Conservation (phyloP, 768 basidiomycete species). For the Serendipita sp. region DNA sequence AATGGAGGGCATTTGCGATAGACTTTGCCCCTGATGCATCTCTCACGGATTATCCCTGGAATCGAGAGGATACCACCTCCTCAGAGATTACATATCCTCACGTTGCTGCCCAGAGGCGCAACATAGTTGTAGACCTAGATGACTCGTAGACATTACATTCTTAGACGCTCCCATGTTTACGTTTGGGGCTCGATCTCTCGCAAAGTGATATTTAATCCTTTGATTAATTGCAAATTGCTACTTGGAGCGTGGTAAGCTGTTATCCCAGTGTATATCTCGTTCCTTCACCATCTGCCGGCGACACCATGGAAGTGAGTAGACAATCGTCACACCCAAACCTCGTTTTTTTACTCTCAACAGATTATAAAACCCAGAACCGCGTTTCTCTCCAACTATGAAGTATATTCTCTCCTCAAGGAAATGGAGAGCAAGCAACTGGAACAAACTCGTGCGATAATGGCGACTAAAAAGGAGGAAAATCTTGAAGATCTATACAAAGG, state of each 20-base stretch:
- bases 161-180: neutral
- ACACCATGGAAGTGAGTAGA: neutral
- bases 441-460: constrained; percentile 49
- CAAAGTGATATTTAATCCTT: neutral
- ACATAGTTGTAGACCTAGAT: neutral
- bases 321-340: neutral
- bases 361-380: constrained; percentile 55
- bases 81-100: neutral
- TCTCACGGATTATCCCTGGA: neutral
- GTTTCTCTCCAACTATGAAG: constrained; percentile 82
- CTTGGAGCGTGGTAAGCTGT: neutral
- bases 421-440: constrained; percentile 60
- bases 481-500: constrained; percentile 13
- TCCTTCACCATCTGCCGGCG: neutral
- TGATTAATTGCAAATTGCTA: neutral
- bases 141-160: neutral
- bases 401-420: constrained; percentile 56
- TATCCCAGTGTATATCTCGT: neutral
- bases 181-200: neutral
- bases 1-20: constrained; percentile 59
- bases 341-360: constrained; percentile 20
- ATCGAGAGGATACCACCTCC: neutral
- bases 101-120: neutral
- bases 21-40: constrained; percentile 52
- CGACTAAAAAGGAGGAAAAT: constrained; percentile 67